Evolutionary conservation across 257 asterid genomes (phyloP), one percentile per base, ranked within the genome.

Genomic region (Sherardia arvensis): DNA sequence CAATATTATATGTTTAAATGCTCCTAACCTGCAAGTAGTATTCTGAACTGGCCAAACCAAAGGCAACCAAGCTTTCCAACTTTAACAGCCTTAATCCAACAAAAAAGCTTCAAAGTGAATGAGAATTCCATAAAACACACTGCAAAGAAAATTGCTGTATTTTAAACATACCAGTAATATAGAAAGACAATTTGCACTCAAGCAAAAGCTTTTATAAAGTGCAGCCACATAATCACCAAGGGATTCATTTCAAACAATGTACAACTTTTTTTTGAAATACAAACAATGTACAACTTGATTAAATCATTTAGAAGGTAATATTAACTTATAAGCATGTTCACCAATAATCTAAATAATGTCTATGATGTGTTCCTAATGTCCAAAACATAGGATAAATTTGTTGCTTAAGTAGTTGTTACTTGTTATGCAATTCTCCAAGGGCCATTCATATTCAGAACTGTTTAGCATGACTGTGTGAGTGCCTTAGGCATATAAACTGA

Each of bases 1-100:
- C 55, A 61, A 60, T 33, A 38, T 38, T 12, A 27, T 25, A 1
- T 29, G 30, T 58, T 21, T 34, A 10, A 25, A 29, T 61, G n/a
- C 47, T 61, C 68, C 72, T 72, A 66, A 59, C 76, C 69, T 61
- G 72, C 68, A 71, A 56, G 66, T 61, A 66, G 63, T 55, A 32
- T 53, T 43, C 51, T 21, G 51, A 30, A 48, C 25, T 20, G 66
- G 26, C 58, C 59, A 18, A 61, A 70, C 9, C 59, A n/a, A 27
- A 55, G 65, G 25, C 23, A 54, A 47, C 29, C 25, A 22, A 57
- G 64, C 26, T 45, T 71, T 47, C 57, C 59, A 49, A 43, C 66
- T 47, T 32, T 9, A 51, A 32, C 21, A 34, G n/a, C 68, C 71
- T 71, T 58, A 15, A 47, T 43, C 34, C 36, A 29, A 30, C 66